Percentiles rank a stretch among this genome's conserved stretches.
phyloP scores from a whole-genome alignment of 78 protist species.

The Tieghemostelium lacteum region DNA sequence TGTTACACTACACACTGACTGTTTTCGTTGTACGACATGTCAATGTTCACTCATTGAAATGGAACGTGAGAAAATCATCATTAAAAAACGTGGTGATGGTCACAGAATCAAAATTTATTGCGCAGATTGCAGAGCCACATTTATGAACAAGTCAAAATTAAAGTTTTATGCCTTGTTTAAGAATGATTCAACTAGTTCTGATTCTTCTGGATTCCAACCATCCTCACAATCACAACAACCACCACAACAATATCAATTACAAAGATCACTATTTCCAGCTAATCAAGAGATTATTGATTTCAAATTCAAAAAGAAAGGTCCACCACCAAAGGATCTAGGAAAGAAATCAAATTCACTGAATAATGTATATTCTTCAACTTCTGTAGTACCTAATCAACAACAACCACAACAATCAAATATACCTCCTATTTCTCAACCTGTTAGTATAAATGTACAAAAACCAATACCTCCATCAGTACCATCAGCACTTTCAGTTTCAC shows the following conservation, averaged over 20 bases:
- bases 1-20: conserved; percentile 17
- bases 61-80: conserved; percentile 33
- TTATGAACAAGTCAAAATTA: conserved; percentile 47
- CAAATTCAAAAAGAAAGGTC: conserved; percentile 27
- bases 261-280: not conserved
- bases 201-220: not conserved
- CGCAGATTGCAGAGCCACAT: conserved; percentile 52
- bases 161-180: conserved; percentile 33
- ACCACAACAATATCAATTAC: not conserved
- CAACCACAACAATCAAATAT: too few species aligned
- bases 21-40: conserved; percentile 50
- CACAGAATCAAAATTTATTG: conserved; percentile 46
- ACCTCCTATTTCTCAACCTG: not conserved
- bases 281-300: conserved; percentile 32
- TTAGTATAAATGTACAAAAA: too few species aligned
- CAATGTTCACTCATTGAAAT: not conserved
- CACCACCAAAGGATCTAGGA: conserved; percentile 40
- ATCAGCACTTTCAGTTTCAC: not conserved
- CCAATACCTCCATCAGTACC: not conserved
- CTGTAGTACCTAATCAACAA: not conserved
- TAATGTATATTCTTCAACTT: not conserved
- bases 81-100: conserved; percentile 42
- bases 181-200: not conserved
- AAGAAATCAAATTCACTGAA: not conserved
- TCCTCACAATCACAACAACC: not conserved